Evolutionary conservation across 345 rosid genomes (phyloP), one percentile per base, ranked within the genome.

Genomic region (Eucalyptus grandis): DNA sequence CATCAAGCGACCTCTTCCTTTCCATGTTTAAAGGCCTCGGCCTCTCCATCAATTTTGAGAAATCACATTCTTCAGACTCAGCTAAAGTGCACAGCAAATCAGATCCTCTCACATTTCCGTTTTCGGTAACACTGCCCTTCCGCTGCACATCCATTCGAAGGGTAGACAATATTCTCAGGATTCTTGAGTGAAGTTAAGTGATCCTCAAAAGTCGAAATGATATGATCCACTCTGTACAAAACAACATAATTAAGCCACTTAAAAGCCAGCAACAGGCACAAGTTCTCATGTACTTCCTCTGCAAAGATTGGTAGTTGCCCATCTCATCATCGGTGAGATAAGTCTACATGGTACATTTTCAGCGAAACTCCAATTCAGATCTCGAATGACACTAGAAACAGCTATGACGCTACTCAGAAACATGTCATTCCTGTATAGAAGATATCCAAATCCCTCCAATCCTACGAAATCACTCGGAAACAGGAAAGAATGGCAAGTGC

Each of bases 11-110:
- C 87, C 94, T 92, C 89, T 95, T 95, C 91, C 99, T 94, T 15
- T 98, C 98, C 30, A 97, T 92, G 89, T 92, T 96, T 93, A 98
- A 87, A 43, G 93, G 90, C 93, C 96, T 95, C 80, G 99, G 97
- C 94, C 90, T 95, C 88, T 95, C 99, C 49, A 91, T 87, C 88
- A 96, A 88, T 95, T 93, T 96, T 2, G 96, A 94, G 93, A 95
- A 92, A 94, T 94, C 96, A 50, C 93, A 37, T 88, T 95, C 98
- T n/a, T 94, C 95, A 30, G 89, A 37, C 90, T 93, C 97, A 34
- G 91, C 92, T 62, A 89, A 53, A 21, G 90, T 90, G 37, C 27
- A 86, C 30, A 81, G 91, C 81, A 49, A 67, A 88, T 94, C 96
- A 88, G n/a, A 89, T 49, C 69, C 89, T 90, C 89, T 91, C 49